Evolutionary conservation across 805 yeast species (phyloP), one percentile per base, ranked within the genome.

Genomic region (Candida caryicola): DNA sequence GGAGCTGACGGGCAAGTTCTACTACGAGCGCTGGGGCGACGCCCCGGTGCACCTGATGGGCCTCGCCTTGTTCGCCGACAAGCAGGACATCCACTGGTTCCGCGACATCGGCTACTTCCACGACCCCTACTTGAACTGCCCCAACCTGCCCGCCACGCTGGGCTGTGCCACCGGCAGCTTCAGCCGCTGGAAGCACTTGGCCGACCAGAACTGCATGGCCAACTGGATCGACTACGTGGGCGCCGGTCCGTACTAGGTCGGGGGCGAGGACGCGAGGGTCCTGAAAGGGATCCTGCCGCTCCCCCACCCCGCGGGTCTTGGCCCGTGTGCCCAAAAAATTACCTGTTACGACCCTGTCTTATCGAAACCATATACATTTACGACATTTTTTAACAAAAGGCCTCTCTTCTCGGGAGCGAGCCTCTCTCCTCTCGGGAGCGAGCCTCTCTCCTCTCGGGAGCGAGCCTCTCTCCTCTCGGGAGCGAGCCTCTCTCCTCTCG

Each of bases 11-110:
- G 93, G 95, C 14, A 91, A 91, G 3, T 87, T 87, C 52, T 88
- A 85, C 58, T 88, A 88, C 52, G 96, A 89, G 58, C 64, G 95
- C 40, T 87, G 95, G 95, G 95, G 95, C 2, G 96, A 87, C 64
- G 95, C 95, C 0, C 95, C 95, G 0, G 93, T 87, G 1, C 93
- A 86, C 56, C 78, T 89, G 2, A 52, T 88, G 31, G 95, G 91
- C 0, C 60, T 86, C 25, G 76, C 79, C 5, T 55, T 86, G 36
- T 85, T 88, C 55, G 85, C 82, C 5, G 88, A 83, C 49, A 81
- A 76, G 49, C 57, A 66, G 6, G 71, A 74, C 37, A 71, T 88
- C 26, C 96, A 88, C 55, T 88, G 95, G 93, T 89, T 89, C 56
- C 74, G 87, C 55, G 95, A 85, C 52, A 81, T 86, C 37, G 95